phyloP scores from a whole-genome alignment of 331 rosid species.

The Spiraea crenata region DNA sequence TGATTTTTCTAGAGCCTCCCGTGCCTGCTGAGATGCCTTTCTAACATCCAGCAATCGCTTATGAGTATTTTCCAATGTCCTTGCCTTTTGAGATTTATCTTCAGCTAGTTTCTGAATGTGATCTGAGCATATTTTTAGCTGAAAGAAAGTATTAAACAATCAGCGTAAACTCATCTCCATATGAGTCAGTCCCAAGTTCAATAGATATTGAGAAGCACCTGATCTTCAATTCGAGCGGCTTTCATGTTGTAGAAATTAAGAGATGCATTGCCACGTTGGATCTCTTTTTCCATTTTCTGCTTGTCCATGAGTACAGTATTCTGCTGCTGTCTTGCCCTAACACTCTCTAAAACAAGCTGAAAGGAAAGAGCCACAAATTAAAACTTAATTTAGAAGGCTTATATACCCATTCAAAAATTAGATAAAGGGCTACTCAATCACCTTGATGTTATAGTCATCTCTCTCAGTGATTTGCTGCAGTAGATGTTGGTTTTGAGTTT shows the following conservation, averaged over 20 bases:
- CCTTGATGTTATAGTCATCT: conserved; percentile 98
- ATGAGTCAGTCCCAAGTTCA: not conserved
- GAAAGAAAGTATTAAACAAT: conserved; percentile 32
- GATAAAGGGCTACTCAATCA: conserved; percentile 20
- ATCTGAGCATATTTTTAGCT: conserved; percentile 71
- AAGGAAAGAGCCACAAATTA: conserved; percentile 10
- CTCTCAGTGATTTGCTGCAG: conserved; percentile 96
- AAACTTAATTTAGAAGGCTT: not conserved
- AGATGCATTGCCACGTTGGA: conserved; percentile 65
- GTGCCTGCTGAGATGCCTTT: conserved; percentile 60
- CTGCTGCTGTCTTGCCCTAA: conserved; percentile 66
- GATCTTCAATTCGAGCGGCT: conserved; percentile 74
- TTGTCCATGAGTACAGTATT: conserved; percentile 61
- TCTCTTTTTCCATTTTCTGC: conserved; percentile 55
- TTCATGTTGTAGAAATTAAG: conserved; percentile 65
- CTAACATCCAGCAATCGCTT: conserved; percentile 61
- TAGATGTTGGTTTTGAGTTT: conserved; percentile 94
- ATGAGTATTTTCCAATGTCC: conserved; percentile 50
- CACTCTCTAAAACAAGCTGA: conserved; percentile 94
- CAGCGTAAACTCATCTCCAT: conserved; percentile 13
- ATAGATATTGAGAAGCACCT: conserved; percentile 46
- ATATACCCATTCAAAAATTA: not conserved
- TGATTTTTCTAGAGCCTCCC: conserved; percentile 53
- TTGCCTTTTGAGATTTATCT: conserved; percentile 55
- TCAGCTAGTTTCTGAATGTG: conserved; percentile 57